Percentiles rank a stretch among this genome's conserved stretches.
phyloP scores from a whole-genome alignment of 2,329 filamentous ascomycete species.

The Xylariaceae sp. region DNA sequence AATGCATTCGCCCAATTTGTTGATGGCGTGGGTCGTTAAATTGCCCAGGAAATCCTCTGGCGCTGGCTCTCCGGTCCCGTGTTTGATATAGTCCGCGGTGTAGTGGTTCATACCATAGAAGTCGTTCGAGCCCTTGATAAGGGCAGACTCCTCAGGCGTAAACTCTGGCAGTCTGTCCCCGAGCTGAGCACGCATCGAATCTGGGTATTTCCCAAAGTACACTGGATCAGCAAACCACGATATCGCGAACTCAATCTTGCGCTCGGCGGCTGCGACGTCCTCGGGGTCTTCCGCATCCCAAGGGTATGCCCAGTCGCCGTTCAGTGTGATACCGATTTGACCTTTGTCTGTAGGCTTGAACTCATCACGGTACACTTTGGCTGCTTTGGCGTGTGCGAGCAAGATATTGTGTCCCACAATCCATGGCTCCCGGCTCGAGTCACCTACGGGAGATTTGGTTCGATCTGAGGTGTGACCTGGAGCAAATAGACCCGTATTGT shows the following conservation, averaged over 20 bases:
- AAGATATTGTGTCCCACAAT: constrained; percentile 77
- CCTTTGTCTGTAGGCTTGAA: constrained; percentile 73
- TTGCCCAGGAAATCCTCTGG: constrained; percentile 72
- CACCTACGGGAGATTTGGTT: constrained; percentile 65
- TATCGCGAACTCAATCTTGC: constrained; percentile 85
- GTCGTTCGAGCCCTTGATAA: constrained; percentile 86
- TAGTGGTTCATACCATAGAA: constrained; percentile 97
- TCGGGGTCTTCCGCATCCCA: constrained; percentile 75
- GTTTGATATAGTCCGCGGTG: constrained; percentile 81
- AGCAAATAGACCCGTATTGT: constrained; percentile 74
- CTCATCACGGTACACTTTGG: constrained; percentile 78
- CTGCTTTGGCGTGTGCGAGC: constrained; percentile 74
- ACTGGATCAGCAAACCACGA: constrained; percentile 87
- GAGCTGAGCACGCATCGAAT: constrained; percentile 78
- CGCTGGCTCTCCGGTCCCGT: constrained; percentile 60
- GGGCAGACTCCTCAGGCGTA: constrained; percentile 65
- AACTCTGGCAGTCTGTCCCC: constrained; percentile 74
- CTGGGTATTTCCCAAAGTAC: constrained; percentile 81
- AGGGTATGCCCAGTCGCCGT: constrained; percentile 79
- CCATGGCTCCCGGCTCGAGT: constrained; percentile 78
- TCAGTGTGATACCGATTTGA: constrained; percentile 83
- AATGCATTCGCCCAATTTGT: constrained; percentile 70
- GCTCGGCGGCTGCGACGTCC: constrained; percentile 72
- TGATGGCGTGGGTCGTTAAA: constrained; percentile 67
- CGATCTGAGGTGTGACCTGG: constrained; percentile 80